Conservation (phyloP, 2,329 filamentous ascomycete species). For the Fusarium aywerte region DNA sequence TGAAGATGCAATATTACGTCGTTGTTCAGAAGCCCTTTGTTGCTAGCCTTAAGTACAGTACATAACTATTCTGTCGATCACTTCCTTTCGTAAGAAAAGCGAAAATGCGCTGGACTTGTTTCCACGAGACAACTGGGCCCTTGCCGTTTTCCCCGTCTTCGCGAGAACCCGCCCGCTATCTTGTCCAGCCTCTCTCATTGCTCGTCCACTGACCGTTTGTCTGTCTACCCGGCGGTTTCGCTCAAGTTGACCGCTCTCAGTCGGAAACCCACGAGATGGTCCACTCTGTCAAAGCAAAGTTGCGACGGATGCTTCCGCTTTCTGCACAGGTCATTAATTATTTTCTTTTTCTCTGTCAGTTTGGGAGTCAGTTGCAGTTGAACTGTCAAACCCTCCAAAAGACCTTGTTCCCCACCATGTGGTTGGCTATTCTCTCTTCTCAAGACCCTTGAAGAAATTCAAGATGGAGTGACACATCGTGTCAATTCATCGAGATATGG, state of each 20-base stretch:
- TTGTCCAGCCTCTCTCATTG: conserved; percentile 24
- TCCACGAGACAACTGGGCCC: conserved; percentile 30
- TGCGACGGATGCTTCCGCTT: conserved; percentile 10
- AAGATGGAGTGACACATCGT: conserved; percentile 25
- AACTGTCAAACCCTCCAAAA: conserved; percentile 1
- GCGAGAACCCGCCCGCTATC: conserved; percentile 16
- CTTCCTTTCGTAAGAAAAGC: conserved; percentile 34
- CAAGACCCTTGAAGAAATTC: conserved; percentile 15
- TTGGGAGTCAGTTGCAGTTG: conserved; percentile 20
- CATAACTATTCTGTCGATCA: conserved; percentile 29
- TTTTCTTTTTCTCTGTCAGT: neutral
- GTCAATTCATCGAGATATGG: conserved; percentile 20
- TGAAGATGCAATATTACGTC: conserved; percentile 42
- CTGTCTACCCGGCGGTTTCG: conserved; percentile 27
- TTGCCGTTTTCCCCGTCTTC: conserved; percentile 28
- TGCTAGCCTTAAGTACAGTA: neutral
- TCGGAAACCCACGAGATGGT: conserved; percentile 2
- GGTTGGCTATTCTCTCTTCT: neutral
- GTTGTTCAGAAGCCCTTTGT: conserved; percentile 17
- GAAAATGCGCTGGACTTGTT: conserved; percentile 22
- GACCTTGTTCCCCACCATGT: neutral
- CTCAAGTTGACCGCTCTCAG: conserved; percentile 21
- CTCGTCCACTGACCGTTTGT: conserved; percentile 31
- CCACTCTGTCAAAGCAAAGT: conserved; percentile 29
- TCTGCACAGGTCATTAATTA: conserved; percentile 3